Conservation (phyloP, 2,329 filamentous ascomycete species). For the Emericellopsis atlantica region DNA sequence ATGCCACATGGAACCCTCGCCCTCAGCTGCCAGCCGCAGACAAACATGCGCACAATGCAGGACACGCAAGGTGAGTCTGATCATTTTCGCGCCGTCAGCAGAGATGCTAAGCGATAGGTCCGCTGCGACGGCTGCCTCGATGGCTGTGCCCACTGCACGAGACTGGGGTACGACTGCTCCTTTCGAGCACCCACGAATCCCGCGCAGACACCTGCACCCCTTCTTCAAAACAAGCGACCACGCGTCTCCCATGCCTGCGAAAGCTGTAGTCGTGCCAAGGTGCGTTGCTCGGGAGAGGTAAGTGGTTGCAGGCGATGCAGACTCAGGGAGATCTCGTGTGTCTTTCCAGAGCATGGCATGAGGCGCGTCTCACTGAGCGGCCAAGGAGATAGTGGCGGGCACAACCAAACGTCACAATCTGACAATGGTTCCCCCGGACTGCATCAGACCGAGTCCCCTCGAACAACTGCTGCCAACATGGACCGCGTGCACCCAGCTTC, state of each 20-base stretch:
- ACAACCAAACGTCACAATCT: background rate
- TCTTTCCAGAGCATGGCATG: background rate
- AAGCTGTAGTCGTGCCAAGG: background rate
- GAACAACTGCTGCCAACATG: too few relatives aligned
- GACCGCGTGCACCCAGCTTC: too few relatives aligned
- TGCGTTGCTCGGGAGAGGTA: background rate
- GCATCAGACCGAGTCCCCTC: too few relatives aligned
- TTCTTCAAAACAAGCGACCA: background rate
- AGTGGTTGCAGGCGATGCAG: background rate
- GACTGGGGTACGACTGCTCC: constrained; percentile 2
- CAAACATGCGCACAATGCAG: constrained; percentile 3
- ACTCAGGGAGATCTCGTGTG: background rate
- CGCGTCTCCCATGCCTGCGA: constrained; percentile 1
- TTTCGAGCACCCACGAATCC: background rate
- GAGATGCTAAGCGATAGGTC: background rate
- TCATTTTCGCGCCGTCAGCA: background rate
- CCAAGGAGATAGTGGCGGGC: background rate
- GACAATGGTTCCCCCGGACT: background rate
- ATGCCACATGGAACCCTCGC: background rate
- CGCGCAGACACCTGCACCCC: background rate
- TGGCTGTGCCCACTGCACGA: constrained; percentile 1
- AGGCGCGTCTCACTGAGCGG: background rate
- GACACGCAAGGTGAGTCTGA: constrained; percentile 1
- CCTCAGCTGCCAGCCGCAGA: background rate
- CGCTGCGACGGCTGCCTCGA: constrained; percentile 2